Evolutionary conservation across 352 stramenopile genomes (phyloP).

Genomic region (Globisporangium takayamanum): DNA sequence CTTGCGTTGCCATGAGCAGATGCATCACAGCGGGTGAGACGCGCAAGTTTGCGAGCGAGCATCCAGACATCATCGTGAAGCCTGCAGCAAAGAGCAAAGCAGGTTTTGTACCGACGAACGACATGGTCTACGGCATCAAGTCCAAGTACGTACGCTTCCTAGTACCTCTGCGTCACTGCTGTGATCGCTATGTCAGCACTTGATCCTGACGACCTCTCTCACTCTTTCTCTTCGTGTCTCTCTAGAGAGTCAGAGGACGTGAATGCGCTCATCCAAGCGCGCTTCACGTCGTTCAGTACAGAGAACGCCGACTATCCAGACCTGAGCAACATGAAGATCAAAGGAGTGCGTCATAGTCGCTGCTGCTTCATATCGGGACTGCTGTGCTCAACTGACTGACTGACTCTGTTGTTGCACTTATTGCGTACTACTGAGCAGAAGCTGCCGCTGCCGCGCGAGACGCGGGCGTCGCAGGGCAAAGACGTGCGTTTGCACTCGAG

Average conservation of each 20-base stretch:
- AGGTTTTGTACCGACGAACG: slow-evolving; percentile 43
- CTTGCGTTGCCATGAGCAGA: neutral
- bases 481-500: slow-evolving; percentile 49
- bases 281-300: slow-evolving; percentile 53
- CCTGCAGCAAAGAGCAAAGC: slow-evolving; percentile 47
- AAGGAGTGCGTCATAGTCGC: slow-evolving; percentile 39
- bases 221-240: neutral
- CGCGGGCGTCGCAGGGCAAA: slow-evolving; percentile 55
- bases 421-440: slow-evolving; percentile 27
- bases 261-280: slow-evolving; percentile 56
- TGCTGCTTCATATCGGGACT: neutral
- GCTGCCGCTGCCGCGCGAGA: slow-evolving; percentile 66
- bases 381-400: neutral
- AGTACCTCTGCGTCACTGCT: neutral
- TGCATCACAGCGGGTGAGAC: slow-evolving; percentile 52
- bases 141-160: slow-evolving; percentile 35
- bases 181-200: no score
- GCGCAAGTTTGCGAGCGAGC: slow-evolving; percentile 56
- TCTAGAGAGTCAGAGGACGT: slow-evolving; percentile 69
- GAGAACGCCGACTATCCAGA: slow-evolving; percentile 73
- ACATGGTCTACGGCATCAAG: slow-evolving; percentile 69
- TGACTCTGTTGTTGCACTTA: neutral
- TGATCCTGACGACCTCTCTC: neutral
- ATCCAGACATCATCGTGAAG: slow-evolving; percentile 70
- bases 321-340: slow-evolving; percentile 74